Evolutionary conservation across 2,329 filamentous ascomycete species (phyloP), one percentile per base, ranked within the genome.

Genomic region (Pseudogymnoascus sp.): DNA sequence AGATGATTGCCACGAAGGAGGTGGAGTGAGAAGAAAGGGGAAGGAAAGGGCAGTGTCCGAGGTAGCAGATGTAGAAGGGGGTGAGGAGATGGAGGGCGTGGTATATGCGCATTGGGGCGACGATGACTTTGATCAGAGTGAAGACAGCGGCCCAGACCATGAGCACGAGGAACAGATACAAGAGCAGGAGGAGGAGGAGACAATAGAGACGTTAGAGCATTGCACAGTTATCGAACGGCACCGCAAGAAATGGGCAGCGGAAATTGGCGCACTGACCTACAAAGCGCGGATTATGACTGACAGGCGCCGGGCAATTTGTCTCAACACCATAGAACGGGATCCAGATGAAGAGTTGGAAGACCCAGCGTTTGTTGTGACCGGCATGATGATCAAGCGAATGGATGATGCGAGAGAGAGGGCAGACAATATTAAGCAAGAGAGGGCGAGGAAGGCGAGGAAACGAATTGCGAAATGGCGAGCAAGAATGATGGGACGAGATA

Each of bases 201-300:
- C 47, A 33, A 20, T 54, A 54, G 47, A 54, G 47, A 18, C 28
- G 4, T 33, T 54, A 20, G 16, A 20, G 28, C n/a, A 54, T 33
- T 54, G 47, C 3, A 20, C 47, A 35, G 8, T 20, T 33, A 33
- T 54, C 28, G 47, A 54, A n/a, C 28, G 16, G 28, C 47, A 54
- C 20, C 47, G 47, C 28, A 33, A n/a, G 47, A 54, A 54, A 35
- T 54, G 47, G 47, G 47, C 47, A 16, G 47, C 47, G n/a, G 47
- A 54, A 33, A 54, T 54, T 33, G 47, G 47, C 2, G 47, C 47
- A 33, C 47, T 54, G 47, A 54, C 47, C 1, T 12, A 14, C n/a
- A 33, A 54, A 20, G 47, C 47, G 47, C 28, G 47, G 28, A 54
- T 54, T 33, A 33, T 54, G 16, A 54, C n/a, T 18, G 47, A 12